Base-by-base conservation (phyloP, 192 early-diverging fungal species). In the Allomyces macrogynus region DNA sequence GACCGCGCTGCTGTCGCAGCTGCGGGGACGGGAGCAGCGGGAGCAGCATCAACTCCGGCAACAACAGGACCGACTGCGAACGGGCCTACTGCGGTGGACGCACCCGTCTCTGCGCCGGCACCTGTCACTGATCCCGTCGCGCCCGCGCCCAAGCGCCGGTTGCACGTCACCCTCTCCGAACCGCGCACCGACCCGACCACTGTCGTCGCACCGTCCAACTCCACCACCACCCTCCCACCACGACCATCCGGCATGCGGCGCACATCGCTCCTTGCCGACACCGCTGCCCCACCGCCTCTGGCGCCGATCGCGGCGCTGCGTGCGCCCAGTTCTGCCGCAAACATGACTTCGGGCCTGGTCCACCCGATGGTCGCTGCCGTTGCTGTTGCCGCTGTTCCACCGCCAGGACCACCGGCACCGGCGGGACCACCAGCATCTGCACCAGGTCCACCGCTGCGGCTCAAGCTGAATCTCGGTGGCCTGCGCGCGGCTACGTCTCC, bases 1-100 rank as follows among this genome's bases (percentile, higher is more conserved):
- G 95, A 61, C 87, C 90, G 63, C 92, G 96, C 0, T 93, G 94
- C 72, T 93, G 96, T n/a, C n/a, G n/a, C n/a, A n/a, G n/a, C n/a
- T n/a, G n/a, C n/a, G n/a, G n/a, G n/a, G n/a, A n/a, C n/a, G n/a
- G n/a, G n/a, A n/a, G n/a, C n/a, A n/a, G n/a, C n/a, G n/a, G n/a
- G n/a, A n/a, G n/a, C 23, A 93, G 94, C 71, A 82, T 93, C 8
- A 76, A 93, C 24, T 40, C 89, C 20, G 73, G 76, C 61, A n/a
- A n/a, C n/a, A 75, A 78, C n/a, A 79, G 79, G 49, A 89, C 86
- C 20, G 74, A 74, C 16, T 60, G 71, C 62, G 78, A 77, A 65
- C 82, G 81, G 75, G 95, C 96, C 74, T 77, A 83, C 63, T 93
- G 92, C 8, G 89, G 90, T 62, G 79, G 86, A 18, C 71, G 96